Base-by-base conservation (phyloP, 768 basidiomycete species). In the Saitozyma podzolica region DNA sequence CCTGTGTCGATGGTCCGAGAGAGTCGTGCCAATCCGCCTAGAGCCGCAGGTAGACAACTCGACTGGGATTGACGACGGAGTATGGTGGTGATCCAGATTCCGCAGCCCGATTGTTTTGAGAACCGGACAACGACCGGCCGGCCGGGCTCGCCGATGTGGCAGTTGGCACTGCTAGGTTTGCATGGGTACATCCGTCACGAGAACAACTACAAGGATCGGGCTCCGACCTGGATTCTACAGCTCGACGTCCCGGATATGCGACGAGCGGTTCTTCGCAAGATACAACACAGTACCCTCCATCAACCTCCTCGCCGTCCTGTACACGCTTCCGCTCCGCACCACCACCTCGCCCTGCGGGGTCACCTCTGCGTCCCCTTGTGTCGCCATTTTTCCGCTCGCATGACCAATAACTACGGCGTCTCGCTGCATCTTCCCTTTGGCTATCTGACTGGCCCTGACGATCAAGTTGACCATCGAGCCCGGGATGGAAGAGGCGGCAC, bases 261-360 rank as follows among this genome's bases (percentile, higher is more conserved):
- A 29, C 29, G 29, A 29, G 29, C 29, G 2, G 29, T 29, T 29
- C 29, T 29, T 29, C 29, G 29, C 29, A 29, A 47, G 51, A 42
- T 53, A 59, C 50, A 84, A 89, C 0, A 87, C 88, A 0, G 76
- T 80, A 0, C 89, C 89, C 63, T 83, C 84, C 88, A 90, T 90
- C 63, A 90, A 75, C 67, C 86, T 80, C 61, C 87, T 82, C 0
- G 88, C 89, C 2, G 88, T 90, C 59, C 88, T 78, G 20, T 88
- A 82, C 17, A 88, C 88, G 67, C 84, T 85, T 1, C 86, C 88
- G 65, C 84, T 85, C 57, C 77, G 80, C 11, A 66, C 48, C 6
- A 50, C 45, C 17, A 86, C 84, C 13, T 74, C 73, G 10, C 86
- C 86, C 65, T 82, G 75, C 16, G 55, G 62, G 3, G 40, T 54